These are phyloP conservation scores for Yarrowia galli DNA, from an alignment of 1,139 yeast species.

Conservation along the genomic window DNA sequence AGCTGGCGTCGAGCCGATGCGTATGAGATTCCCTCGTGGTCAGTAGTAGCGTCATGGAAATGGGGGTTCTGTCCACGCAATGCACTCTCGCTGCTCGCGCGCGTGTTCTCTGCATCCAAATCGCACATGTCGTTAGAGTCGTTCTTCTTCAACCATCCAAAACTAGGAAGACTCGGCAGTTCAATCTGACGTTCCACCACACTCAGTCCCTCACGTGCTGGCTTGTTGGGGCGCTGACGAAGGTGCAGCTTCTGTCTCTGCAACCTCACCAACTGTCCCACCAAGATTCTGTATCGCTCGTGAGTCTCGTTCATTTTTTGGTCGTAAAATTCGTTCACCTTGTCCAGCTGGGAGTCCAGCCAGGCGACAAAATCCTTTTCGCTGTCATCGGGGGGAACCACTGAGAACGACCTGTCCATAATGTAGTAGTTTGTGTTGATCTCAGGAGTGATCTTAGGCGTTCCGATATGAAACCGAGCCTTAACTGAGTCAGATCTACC, in stretches of 20 bases:
- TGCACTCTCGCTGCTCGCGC: slow-evolving; percentile 12
- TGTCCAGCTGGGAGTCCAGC: slow-evolving; percentile 65
- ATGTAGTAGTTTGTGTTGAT: slow-evolving; percentile 40
- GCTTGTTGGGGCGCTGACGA: slow-evolving; percentile 44
- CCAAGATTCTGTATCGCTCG: slow-evolving; percentile 65
- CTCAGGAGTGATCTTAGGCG: slow-evolving; percentile 39
- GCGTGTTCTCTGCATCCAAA: not conserved
- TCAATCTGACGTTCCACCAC: slow-evolving; percentile 46
- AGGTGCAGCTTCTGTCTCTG: slow-evolving; percentile 59
- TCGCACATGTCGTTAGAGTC: not conserved
- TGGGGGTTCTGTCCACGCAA: slow-evolving; percentile 14
- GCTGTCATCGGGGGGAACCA: slow-evolving; percentile 42
- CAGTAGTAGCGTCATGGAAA: slow-evolving; percentile 13
- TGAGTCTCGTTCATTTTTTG: slow-evolving; percentile 68
- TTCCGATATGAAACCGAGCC: slow-evolving; percentile 18
- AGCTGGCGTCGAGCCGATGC: slow-evolving; percentile 75
- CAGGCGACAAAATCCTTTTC: slow-evolving; percentile 62
- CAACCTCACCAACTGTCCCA: slow-evolving; percentile 71
- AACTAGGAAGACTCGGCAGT: slow-evolving; percentile 49
- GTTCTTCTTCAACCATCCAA: slow-evolving; percentile 39
- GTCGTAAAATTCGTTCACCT: slow-evolving; percentile 66
- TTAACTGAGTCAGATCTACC: slow-evolving; percentile 21
- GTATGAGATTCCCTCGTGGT: slow-evolving; percentile 54
- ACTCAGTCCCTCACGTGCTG: slow-evolving; percentile 43
- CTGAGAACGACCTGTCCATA: slow-evolving; percentile 47